Evolutionary conservation across 169 alveolate genomes (phyloP), one percentile per base, ranked within the genome.

Genomic region (Plasmodium gaboni): DNA sequence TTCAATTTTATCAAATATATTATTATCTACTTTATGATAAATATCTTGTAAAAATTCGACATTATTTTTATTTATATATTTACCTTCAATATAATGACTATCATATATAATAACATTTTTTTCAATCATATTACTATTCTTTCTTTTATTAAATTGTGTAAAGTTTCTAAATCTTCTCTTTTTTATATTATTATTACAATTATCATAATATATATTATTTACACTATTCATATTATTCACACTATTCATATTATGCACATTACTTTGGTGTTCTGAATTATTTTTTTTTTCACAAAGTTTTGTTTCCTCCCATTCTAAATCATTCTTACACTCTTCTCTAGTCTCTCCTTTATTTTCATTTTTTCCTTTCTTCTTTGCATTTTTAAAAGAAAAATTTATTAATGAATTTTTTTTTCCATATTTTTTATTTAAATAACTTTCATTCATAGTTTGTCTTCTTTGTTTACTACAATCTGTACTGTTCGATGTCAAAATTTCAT

Each of bases 31-130:
- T 19, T 32, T 78, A 65, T 50, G 63, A 65, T 64, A 70, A 19
- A 78, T 7, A 28, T 78, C 89, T 28, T 78, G 68, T 19, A 55
- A 67, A 64, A 64, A 57, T 5, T 64, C 71, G 26, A 78, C 32
- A 44, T 9, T 48, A 24, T 51, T 51, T 19, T 65, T 55, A 63
- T 59, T 51, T 5, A 78, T 60, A 12, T 63, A 13, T 32, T 65
- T 78, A 17, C 89, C 67, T 51, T 78, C 73, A 50, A 78, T 10
- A 55, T 10, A 44, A 51, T 46, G 51, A 19, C 38, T 78, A 50
- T 78, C 78, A 44, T 78, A 78, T 15, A 24, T 78, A 32, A 42
- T 50, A 22, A 19, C 12, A 10, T 9, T 15, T 13, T 59, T 50
- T 1, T 38, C 51, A 17, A 50, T 15, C 6, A 12, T 8, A 32